Evolutionary conservation across 2,329 filamentous ascomycete genomes (phyloP), one percentile per base, ranked within the genome.

Genomic region (Colletotrichum incanum): DNA sequence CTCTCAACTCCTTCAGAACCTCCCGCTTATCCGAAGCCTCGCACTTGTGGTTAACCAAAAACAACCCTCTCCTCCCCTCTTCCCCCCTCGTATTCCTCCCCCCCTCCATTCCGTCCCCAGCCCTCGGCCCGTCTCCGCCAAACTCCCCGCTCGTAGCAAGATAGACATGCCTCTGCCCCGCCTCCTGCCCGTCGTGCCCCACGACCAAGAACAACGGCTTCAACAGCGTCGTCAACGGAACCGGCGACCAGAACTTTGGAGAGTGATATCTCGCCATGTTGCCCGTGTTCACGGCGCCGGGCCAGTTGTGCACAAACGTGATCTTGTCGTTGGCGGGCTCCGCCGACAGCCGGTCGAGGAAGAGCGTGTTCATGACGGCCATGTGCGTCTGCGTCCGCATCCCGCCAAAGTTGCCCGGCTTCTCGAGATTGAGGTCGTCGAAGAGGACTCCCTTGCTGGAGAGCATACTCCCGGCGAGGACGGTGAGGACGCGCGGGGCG

Each of bases 231-330:
- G 72, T 73, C 65, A 65, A 18, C 37, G 69, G 62, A 7, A 63
- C 16, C 47, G 69, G 72, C 58, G 58, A 59, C 34, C 52, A 54
- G 28, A 14, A 14, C 39, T 52, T 66, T n/a, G 67, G 56, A 14
- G 20, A 1, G 41, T 65, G 67, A 16, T 73, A 62, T 41, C 74
- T 62, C 9, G 12, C 37, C 47, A 65, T 50, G 43, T 74, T 75
- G 20, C 74, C 74, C 16, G 79, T 80, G 47, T 80, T 65, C 8
- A 80, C 78, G 1, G 74, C 60, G 1, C 78, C 79, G 12, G 79
- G 79, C 56, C 76, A 80, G 56, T 76, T 78, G 67, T 80, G 79
- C 4, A 80, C 75, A 50, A 80, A 80, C 3, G 73, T 76, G 8
- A 80, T 74, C 2, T 73, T 14, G 1, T 14, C 23, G 37, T 74